Percentiles rank a stretch among this genome's conserved stretches.
phyloP scores from a whole-genome alignment of 2,329 filamentous ascomycete species.

The Cylindrodendrum hubeiense region DNA sequence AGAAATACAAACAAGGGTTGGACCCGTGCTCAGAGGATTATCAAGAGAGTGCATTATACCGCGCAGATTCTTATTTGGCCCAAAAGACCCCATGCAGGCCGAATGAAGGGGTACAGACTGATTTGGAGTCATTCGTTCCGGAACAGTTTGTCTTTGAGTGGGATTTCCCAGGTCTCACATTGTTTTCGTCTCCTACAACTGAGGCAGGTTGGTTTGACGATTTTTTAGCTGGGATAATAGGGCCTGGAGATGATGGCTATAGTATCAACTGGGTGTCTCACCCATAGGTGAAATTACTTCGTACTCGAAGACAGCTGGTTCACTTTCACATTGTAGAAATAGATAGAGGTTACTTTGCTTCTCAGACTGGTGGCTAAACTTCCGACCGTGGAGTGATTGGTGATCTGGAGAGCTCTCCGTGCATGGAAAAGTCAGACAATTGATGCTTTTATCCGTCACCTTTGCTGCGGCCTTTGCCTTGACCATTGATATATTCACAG shows the following conservation, averaged over 20 bases:
- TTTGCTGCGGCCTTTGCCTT: too few relatives aligned
- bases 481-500: too few relatives aligned
- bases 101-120: neutral
- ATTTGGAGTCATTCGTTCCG: neutral
- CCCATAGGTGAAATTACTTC: too few relatives aligned
- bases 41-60: neutral
- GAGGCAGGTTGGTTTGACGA: neutral
- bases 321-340: too few relatives aligned
- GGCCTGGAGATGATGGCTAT: neutral
- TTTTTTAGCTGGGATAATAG: neutral
- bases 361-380: too few relatives aligned
- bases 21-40: neutral
- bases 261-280: neutral
- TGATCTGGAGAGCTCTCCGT: too few relatives aligned
- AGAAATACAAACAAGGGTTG: neutral
- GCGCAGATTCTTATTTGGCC: neutral
- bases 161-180: neutral
- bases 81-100: neutral
- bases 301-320: too few relatives aligned
- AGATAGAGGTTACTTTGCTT: too few relatives aligned
- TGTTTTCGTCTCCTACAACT: neutral
- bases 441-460: too few relatives aligned
- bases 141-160: neutral
- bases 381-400: too few relatives aligned
- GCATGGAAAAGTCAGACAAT: too few relatives aligned